Conservation (phyloP, 345 rosid species). For the Theobroma cacao region DNA sequence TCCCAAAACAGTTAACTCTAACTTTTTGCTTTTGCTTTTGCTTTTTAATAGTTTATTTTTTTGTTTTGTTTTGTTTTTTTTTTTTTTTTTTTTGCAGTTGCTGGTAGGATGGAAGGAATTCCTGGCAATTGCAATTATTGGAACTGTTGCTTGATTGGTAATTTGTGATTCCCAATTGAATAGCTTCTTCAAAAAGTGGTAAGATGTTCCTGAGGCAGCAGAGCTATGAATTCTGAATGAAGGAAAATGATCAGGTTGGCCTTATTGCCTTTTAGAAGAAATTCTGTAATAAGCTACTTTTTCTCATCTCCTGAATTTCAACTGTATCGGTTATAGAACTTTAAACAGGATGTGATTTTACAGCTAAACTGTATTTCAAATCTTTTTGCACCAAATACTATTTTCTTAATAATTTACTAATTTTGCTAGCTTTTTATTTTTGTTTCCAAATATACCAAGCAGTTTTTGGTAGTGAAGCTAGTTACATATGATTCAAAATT, state of each 20-base stretch:
- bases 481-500: background rate
- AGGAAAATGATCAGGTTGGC: background rate
- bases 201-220: background rate
- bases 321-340: background rate
- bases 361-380: background rate
- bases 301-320: background rate
- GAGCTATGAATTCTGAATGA: background rate
- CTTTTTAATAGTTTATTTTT: too few relatives aligned
- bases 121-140: background rate
- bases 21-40: background rate
- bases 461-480: background rate
- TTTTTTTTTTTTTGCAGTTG: conserved; percentile 9
- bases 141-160: background rate
- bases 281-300: background rate
- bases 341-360: background rate
- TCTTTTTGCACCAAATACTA: background rate
- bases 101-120: background rate
- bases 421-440: background rate
- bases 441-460: background rate
- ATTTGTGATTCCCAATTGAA: background rate
- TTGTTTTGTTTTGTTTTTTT: too few relatives aligned
- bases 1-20: background rate
- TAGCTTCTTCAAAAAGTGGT: background rate
- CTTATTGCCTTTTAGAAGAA: background rate
- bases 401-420: background rate